Conservation (phyloP, 352 stramenopile genomes). For the Thraustotheca clavata region DNA sequence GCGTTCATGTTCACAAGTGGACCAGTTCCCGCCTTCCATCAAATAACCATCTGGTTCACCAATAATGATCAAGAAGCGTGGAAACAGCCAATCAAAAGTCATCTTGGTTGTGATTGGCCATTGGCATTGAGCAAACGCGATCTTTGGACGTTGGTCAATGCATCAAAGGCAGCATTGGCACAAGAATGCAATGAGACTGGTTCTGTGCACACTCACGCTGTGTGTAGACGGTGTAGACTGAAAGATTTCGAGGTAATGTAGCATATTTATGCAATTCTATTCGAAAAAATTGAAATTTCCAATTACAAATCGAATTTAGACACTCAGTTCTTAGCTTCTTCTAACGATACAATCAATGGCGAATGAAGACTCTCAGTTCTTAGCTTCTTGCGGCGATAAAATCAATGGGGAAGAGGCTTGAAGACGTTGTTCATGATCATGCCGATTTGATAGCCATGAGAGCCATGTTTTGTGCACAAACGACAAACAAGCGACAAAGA, state of each 20-base stretch:
- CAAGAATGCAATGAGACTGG: neutral
- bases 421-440: slow-evolving; percentile 10
- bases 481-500: slow-evolving; percentile 19
- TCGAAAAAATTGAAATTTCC: no score
- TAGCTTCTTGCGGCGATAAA: no score
- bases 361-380: no score
- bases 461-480: slow-evolving; percentile 21
- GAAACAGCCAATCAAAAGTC: slow-evolving; percentile 8
- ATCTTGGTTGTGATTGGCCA: neutral
- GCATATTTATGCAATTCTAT: no score
- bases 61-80: neutral
- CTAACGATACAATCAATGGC: neutral
- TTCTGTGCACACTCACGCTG: no score
- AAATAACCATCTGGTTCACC: neutral
- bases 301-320: no score
- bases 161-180: neutral
- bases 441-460: slow-evolving; percentile 16
- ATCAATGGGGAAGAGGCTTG: no score
- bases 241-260: no score
- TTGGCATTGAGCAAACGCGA: slow-evolving; percentile 5
- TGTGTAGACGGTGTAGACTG: no score
- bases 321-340: no score
- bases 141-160: neutral
- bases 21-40: neutral
- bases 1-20: slow-evolving; percentile 3